phyloP scores from a whole-genome alignment of 495 filamentous ascomycete genomes.

The Xylaria acuta region DNA sequence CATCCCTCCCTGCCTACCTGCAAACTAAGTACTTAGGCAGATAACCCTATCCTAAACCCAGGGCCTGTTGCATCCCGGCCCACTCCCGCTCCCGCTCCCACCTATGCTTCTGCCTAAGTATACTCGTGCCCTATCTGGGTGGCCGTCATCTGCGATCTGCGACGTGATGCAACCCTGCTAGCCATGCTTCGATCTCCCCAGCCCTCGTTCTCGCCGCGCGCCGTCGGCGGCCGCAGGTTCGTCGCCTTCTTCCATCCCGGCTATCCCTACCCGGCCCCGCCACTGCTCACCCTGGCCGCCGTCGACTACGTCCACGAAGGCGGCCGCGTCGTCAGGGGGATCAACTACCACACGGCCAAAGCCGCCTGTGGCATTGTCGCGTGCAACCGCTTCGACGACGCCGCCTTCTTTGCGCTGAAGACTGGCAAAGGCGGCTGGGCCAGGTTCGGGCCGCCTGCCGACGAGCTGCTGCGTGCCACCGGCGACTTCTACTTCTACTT shows the following conservation, averaged over 20 bases:
- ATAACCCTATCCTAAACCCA: no score
- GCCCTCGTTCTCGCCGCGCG: not conserved
- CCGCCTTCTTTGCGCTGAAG: not conserved
- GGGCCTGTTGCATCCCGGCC: no score
- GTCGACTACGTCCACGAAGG: not conserved
- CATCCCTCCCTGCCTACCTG: not conserved
- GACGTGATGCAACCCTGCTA: conserved; percentile 3
- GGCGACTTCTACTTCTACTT: conserved; percentile 2
- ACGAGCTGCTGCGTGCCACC: not conserved
- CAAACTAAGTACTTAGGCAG: no score
- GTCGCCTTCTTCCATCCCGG: conserved; percentile 11
- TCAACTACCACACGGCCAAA: not conserved
- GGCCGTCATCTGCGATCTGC: not conserved
- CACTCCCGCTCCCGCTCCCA: not conserved
- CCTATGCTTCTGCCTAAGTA: not conserved
- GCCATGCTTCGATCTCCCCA: not conserved
- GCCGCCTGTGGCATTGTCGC: conserved; percentile 1
- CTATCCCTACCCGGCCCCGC: not conserved
- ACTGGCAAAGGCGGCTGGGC: not conserved
- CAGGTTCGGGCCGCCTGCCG: not conserved
- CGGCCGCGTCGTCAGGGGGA: not conserved
- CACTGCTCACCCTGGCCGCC: conserved; percentile 12
- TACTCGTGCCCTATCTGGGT: no score
- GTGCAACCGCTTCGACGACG: conserved; percentile 7
- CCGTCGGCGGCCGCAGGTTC: conserved; percentile 6